Conservation (phyloP, 352 stramenopile species). For the Phytophthora sp. region DNA sequence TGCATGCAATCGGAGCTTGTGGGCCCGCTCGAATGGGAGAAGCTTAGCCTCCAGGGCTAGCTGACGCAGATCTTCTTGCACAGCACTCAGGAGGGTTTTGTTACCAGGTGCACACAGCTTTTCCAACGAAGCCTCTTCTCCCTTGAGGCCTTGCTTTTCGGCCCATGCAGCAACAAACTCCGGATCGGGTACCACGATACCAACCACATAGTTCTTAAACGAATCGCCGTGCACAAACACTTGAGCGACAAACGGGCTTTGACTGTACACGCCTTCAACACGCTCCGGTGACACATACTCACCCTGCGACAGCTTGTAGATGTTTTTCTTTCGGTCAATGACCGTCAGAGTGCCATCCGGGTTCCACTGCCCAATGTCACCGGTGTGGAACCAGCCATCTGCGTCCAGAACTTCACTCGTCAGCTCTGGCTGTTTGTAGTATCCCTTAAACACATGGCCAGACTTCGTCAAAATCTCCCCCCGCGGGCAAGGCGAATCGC, state of each 20-base stretch:
- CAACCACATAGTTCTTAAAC: slow-evolving; percentile 91
- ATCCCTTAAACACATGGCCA: slow-evolving; percentile 82
- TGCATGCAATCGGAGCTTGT: slow-evolving; percentile 86
- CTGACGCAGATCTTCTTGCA: slow-evolving; percentile 44
- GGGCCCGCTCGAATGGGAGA: slow-evolving; percentile 93
- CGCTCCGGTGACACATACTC: slow-evolving; percentile 97
- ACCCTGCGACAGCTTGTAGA: slow-evolving; percentile 92
- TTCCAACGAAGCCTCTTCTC: slow-evolving; percentile 36
- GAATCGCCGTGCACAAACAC: slow-evolving; percentile 95
- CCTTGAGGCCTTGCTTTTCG: slow-evolving; percentile 27
- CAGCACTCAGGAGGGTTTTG: slow-evolving; percentile 29
- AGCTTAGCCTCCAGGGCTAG: slow-evolving; percentile 68
- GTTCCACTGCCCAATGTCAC: slow-evolving; percentile 95
- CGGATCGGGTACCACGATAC: slow-evolving; percentile 87
- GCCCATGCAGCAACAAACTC: slow-evolving; percentile 57
- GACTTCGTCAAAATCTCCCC: slow-evolving; percentile 60
- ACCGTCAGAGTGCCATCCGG: slow-evolving; percentile 87
- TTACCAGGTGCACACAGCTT: slow-evolving; percentile 35
- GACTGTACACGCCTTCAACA: slow-evolving; percentile 93
- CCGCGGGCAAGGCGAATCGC: slow-evolving; percentile 47
- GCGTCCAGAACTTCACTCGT: slow-evolving; percentile 87
- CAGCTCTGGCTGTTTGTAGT: slow-evolving; percentile 92
- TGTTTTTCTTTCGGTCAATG: slow-evolving; percentile 91
- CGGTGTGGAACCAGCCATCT: slow-evolving; percentile 95
- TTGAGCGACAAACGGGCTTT: slow-evolving; percentile 91